Percentiles rank a stretch among this genome's conserved stretches.
Conservation (phyloP, 805 yeast species). For the Aciculoconidium aculeatum region DNA sequence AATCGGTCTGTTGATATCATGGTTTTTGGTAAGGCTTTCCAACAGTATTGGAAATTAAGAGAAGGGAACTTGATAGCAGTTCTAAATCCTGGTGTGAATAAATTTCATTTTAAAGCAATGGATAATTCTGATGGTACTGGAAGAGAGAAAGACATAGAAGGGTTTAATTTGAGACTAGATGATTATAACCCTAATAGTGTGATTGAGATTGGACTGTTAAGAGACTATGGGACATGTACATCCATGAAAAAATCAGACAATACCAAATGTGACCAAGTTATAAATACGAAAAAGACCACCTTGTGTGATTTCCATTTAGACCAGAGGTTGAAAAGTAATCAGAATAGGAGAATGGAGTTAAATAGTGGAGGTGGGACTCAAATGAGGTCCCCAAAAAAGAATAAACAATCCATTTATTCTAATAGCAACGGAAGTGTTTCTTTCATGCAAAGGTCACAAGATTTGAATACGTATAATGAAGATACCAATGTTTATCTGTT, state of each 20-base stretch:
- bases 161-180: constrained; percentile 52
- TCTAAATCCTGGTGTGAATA: constrained; percentile 62
- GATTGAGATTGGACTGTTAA: constrained; percentile 68
- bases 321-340: constrained; percentile 41
- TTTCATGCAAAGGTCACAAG: constrained; percentile 11
- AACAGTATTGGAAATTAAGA: constrained; percentile 64
- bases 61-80: constrained; percentile 72
- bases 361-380: constrained; percentile 56
- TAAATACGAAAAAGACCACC: constrained; percentile 47
- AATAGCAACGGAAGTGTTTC: constrained; percentile 19
- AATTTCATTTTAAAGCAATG: constrained; percentile 21
- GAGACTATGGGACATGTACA: constrained; percentile 65
- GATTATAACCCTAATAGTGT: constrained; percentile 44
- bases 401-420: constrained; percentile 31
- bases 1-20: constrained; percentile 52
- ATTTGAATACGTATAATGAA: constrained; percentile 15
- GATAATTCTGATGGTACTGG: too few species aligned
- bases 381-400: constrained; percentile 49
- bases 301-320: constrained; percentile 75
- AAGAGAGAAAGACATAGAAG: constrained; percentile 14
- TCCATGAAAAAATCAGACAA: constrained; percentile 41
- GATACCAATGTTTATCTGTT: constrained; percentile 16
- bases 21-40: constrained; percentile 62
- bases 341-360: constrained; percentile 71
- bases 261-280: constrained; percentile 51